Percentiles rank a stretch among this genome's conserved stretches.
Conservation (phyloP, 1,284 basidiomycete species). For the Heterobasidion parviporum region DNA sequence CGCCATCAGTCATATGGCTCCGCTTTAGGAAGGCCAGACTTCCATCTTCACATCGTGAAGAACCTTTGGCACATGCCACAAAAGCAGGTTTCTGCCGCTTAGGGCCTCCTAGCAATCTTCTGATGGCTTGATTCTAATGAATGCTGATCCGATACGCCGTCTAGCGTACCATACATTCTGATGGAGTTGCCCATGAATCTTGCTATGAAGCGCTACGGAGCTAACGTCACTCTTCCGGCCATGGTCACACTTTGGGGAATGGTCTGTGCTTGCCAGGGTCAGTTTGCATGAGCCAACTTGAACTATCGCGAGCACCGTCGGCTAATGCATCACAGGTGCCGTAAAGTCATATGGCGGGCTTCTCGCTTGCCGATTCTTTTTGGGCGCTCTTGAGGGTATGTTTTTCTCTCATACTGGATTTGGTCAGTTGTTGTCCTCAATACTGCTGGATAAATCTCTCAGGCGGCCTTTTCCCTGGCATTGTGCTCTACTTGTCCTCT, state of each 20-base stretch:
- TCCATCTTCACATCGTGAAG: no score
- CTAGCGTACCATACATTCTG: slow-evolving; percentile 43
- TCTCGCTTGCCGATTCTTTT: slow-evolving; percentile 54
- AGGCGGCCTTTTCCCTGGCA: slow-evolving; percentile 49
- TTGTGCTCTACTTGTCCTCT: slow-evolving; percentile 47
- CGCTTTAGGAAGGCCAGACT: no score
- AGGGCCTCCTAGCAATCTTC: neutral
- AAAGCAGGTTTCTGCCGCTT: no score
- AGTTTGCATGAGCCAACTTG: neutral
- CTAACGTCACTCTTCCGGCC: slow-evolving; percentile 45
- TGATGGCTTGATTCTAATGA: neutral
- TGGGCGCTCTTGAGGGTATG: slow-evolving; percentile 48
- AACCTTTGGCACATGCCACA: no score
- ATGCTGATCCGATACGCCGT: neutral
- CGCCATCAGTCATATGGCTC: no score
- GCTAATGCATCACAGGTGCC: slow-evolving; percentile 28
- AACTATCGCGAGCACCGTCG: neutral
- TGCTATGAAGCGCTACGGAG: slow-evolving; percentile 47
- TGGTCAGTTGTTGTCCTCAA: neutral
- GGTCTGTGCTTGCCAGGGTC: slow-evolving; percentile 46
- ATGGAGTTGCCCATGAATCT: slow-evolving; percentile 56
- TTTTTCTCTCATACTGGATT: neutral
- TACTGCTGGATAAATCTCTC: neutral
- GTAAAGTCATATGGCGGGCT: slow-evolving; percentile 46
- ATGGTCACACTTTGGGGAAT: slow-evolving; percentile 54